Conservation (phyloP, 208 protist genomes). For the Strigomonas culicis region DNA sequence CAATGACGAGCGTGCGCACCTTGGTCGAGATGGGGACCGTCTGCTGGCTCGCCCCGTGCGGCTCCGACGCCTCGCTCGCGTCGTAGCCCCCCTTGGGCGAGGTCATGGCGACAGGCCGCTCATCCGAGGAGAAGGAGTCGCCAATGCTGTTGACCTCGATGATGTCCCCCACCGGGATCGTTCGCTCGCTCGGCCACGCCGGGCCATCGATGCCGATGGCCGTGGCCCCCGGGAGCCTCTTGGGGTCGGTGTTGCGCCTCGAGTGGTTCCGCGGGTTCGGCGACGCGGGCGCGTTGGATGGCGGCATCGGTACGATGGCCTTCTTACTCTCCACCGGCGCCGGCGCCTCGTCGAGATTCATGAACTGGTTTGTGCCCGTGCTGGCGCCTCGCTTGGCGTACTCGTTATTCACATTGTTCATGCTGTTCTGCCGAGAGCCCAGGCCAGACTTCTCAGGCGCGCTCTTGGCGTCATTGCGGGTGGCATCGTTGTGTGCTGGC, state of each 20-base stretch:
- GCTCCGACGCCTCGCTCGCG: slow-evolving; percentile 20
- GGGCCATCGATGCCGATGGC: slow-evolving; percentile 11
- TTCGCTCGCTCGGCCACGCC: slow-evolving; percentile 13
- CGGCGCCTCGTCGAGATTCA: neutral
- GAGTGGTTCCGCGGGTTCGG: neutral
- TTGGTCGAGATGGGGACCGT: slow-evolving; percentile 39
- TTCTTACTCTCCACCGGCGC: neutral
- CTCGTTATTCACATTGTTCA: neutral
- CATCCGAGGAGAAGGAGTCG: slow-evolving; percentile 3
- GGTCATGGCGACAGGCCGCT: neutral
- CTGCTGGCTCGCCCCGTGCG: slow-evolving; percentile 17
- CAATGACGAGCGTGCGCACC: slow-evolving; percentile 62
- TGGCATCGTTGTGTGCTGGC: too few relatives aligned
- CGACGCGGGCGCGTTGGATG: neutral
- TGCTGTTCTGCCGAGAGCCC: neutral
- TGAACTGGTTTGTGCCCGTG: neutral
- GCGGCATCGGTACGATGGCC: neutral
- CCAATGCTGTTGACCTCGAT: slow-evolving; percentile 6
- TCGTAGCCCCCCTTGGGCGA: neutral
- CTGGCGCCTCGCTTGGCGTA: neutral
- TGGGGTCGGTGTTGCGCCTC: slow-evolving; percentile 1
- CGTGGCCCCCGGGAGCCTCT: slow-evolving; percentile 9
- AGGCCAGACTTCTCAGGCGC: too few relatives aligned
- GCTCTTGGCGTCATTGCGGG: too few relatives aligned
- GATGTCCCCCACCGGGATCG: neutral